Evolutionary conservation across 768 basidiomycete species (phyloP).

Genomic region (Gelatoporia subvermispora): DNA sequence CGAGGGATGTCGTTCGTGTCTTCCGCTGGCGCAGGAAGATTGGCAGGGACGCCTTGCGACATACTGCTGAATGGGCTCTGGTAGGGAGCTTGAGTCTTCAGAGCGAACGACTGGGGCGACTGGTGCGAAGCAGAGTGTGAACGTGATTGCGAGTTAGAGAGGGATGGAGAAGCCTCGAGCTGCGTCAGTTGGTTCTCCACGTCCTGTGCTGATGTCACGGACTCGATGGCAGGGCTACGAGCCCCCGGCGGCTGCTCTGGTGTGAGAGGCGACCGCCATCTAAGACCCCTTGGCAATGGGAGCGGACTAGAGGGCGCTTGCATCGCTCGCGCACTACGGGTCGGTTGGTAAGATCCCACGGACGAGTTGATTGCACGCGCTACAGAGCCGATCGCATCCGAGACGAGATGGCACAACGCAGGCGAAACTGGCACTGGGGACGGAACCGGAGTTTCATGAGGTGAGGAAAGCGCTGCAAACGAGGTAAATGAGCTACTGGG

Average conservation of each 20-base stretch:
- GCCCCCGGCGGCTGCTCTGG: not conserved
- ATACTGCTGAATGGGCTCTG: not conserved
- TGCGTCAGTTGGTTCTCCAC: constrained; percentile 14
- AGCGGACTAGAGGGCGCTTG: not conserved
- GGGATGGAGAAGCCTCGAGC: constrained; percentile 1
- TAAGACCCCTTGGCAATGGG: constrained; percentile 2
- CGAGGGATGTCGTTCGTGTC: not conserved
- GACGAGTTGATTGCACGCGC: not conserved
- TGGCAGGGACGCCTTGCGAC: not conserved
- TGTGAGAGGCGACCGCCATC: not conserved
- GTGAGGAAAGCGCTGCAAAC: constrained; percentile 11
- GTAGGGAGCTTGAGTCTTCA: not conserved
- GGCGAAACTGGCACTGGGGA: constrained; percentile 10
- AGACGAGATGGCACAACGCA: constrained; percentile 8
- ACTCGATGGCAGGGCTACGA: constrained; percentile 1
- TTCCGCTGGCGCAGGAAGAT: not conserved
- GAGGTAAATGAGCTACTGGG: constrained; percentile 9
- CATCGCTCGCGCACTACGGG: not conserved
- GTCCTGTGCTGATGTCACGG: constrained; percentile 9
- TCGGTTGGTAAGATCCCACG: not conserved
- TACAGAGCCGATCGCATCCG: constrained; percentile 12
- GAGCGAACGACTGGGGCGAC: not conserved
- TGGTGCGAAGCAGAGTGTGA: not conserved
- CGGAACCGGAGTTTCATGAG: constrained; percentile 6
- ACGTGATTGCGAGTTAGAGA: not conserved